A percentile compares a stretch with the other conserved stretches of the same genome.
These are phyloP conservation scores for Hylodesmum podocarpum DNA, from an alignment of 306 rosid genomes.

Conservation along the genomic window DNA sequence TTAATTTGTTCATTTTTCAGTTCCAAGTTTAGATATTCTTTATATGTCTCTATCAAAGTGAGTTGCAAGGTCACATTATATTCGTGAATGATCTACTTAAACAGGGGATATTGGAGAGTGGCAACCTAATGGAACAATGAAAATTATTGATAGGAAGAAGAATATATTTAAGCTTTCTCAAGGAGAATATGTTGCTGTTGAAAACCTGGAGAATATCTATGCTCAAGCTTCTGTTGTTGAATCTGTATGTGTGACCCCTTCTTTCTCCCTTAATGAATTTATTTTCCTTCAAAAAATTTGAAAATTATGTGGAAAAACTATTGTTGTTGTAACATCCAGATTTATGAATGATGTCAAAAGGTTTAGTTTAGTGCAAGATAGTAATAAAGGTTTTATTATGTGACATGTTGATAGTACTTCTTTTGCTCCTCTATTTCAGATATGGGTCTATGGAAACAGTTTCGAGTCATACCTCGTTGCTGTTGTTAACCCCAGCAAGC, in stretches of 20 bases:
- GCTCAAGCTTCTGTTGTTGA: constrained; percentile 60
- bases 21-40: not conserved
- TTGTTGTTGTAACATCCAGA: not conserved
- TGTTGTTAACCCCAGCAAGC: constrained; percentile 58
- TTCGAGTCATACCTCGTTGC: constrained; percentile 87
- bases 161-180: constrained; percentile 97
- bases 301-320: not conserved
- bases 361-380: not conserved
- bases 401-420: not conserved
- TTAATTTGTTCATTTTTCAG: constrained; percentile 19
- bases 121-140: constrained; percentile 85
- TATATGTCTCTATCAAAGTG: not conserved
- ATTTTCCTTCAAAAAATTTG: not conserved
- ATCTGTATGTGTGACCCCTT: constrained; percentile 48
- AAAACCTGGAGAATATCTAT: constrained; percentile 81
- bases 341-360: not conserved
- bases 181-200: constrained; percentile 98
- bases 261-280: constrained; percentile 8
- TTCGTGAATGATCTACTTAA: constrained; percentile 28
- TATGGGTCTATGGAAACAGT: constrained; percentile 95
- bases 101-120: constrained; percentile 97
- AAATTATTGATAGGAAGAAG: constrained; percentile 91
- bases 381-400: not conserved
- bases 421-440: constrained; percentile 45
- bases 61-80: not conserved